Evolutionary conservation across 176 grass and related monocot species (phyloP).

Genomic region (Melocanna baccifera): DNA sequence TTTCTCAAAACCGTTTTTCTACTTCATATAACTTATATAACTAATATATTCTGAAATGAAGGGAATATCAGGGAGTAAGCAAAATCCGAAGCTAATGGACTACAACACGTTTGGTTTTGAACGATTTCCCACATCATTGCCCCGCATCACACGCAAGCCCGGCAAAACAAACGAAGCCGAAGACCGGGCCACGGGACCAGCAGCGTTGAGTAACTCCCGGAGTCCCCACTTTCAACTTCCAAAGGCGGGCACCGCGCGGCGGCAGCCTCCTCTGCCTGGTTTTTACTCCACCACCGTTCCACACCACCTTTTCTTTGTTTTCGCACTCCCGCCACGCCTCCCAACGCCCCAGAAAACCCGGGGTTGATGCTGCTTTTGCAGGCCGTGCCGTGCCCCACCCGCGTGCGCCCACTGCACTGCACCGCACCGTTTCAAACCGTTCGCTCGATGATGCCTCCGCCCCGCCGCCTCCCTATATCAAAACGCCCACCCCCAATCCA

Average conservation of each 20-base stretch:
- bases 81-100: not conserved
- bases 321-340: constrained; percentile 11
- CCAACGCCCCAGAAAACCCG: constrained; percentile 35
- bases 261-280: not conserved
- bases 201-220: not conserved
- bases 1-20: too few species aligned
- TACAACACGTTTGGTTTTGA: too few species aligned
- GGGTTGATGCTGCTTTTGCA: not conserved
- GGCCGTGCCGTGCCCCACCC: constrained; percentile 3
- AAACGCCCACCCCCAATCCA: not conserved
- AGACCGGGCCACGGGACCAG: not conserved
- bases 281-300: not conserved
- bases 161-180: not conserved
- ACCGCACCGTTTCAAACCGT: constrained; percentile 39
- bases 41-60: too few species aligned
- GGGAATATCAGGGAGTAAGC: not conserved
- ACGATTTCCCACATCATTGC: too few species aligned
- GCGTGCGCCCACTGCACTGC: not conserved
- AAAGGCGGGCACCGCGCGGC: not conserved
- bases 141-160: not conserved
- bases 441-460: not conserved
- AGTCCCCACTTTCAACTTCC: not conserved
- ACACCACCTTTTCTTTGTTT: not conserved
- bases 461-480: constrained; percentile 19
- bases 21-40: too few species aligned